These are phyloP conservation scores for Achaetomiella virescens DNA, from an alignment of 495 filamentous ascomycete genomes.

Conservation along the genomic window DNA sequence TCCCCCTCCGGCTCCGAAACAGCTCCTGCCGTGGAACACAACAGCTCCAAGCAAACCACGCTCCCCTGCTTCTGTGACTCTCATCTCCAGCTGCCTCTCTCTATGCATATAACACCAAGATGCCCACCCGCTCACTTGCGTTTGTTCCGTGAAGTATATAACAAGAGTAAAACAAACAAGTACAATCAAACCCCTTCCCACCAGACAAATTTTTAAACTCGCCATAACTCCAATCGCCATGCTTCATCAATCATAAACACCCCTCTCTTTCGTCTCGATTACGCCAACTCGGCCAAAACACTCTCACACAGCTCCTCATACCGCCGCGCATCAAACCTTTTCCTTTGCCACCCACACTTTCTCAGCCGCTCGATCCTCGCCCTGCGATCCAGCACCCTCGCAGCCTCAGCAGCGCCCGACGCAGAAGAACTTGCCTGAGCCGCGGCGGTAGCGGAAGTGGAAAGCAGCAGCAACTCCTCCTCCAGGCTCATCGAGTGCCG, in stretches of 20 bases:
- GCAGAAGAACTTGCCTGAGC: too few species aligned
- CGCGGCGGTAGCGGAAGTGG: not conserved
- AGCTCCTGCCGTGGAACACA: too few species aligned
- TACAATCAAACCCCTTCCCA: too few species aligned
- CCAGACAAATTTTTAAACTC: not conserved
- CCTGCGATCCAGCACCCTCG: conserved; percentile 27
- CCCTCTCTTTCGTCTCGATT: too few species aligned
- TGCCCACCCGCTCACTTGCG: too few species aligned
- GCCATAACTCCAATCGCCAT: not conserved
- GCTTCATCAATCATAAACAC: not conserved
- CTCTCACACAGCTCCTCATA: conserved; percentile 46
- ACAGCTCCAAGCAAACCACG: too few species aligned
- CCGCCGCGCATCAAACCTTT: conserved; percentile 42
- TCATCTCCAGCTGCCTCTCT: too few species aligned
- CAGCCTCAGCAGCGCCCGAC: conserved; percentile 18
- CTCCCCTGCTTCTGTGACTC: too few species aligned
- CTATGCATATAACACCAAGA: too few species aligned
- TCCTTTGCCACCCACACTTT: conserved; percentile 41
- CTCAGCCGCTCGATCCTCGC: conserved; percentile 43
- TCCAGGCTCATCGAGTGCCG: conserved; percentile 37
- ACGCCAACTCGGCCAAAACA: conserved; percentile 38
- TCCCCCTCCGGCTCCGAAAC: too few species aligned
- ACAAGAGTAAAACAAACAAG: too few species aligned
- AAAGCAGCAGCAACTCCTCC: conserved; percentile 29
- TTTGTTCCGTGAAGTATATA: too few species aligned